Base-by-base conservation (phyloP, 192 early-diverging fungal species). In the Entophlyctis helioformis region DNA sequence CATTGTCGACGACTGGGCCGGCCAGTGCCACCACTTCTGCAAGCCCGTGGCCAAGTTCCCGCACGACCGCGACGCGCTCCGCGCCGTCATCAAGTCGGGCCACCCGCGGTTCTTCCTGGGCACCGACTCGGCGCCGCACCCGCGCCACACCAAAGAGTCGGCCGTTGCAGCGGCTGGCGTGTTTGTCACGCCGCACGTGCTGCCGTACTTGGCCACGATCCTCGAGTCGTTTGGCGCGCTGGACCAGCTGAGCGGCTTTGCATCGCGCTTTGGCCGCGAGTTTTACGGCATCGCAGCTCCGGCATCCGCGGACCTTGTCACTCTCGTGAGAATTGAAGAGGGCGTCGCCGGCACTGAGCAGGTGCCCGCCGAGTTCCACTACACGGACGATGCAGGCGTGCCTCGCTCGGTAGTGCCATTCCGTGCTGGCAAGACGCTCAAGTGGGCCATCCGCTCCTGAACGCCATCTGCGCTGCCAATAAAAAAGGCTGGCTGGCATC, bases 31-130 rank as follows among this genome's bases (percentile, higher is more conserved):
- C 54, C 78, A 91, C 62, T 98, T 90, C 62, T 98, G 95, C 73
- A 98, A 98, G 66, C 95, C 95, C 24, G 95, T 98, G 19, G 95
- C 95, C 24, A 98, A 98, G 66, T 93, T 67, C 56, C 91, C 88
- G 10, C 74, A 77, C 37, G 95, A 98, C 54, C 81, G 95, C 9
- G 69, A 81, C 7, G 95, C 95, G 0, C 69, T 98, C 39, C 82
- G 82, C 18, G 76, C 83, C 11, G 74, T 89, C 9, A 65, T 94
- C 32, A 72, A 66, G 45, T 31, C 29, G 4, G 19, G 86, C 18
- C 94, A 94, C 55, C 89, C 89, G 13, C 75, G 89, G 1, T 98
- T 98, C 76, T 98, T 98, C 72, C 64, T 98, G 10, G 94, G 94
- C 18, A 93, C 89, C 24, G 94, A 98, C 53, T 91, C 87, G 2